phyloP scores from a whole-genome alignment of 192 early-diverging fungal genomes.

The Kappamyces sp. region DNA sequence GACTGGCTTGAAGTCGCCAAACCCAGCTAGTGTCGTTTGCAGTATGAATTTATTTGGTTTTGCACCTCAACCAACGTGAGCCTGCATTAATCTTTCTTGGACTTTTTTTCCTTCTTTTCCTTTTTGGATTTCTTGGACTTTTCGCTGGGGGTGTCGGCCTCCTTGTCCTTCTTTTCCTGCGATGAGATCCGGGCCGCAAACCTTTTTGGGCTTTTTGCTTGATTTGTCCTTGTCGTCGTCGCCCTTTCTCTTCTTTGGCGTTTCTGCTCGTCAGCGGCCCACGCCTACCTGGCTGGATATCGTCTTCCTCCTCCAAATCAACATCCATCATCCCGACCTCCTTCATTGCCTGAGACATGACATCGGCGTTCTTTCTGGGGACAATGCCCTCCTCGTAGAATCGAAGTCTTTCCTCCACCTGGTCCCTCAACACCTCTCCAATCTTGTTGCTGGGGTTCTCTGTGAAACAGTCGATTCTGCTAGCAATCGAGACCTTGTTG shows the following conservation, averaged over 20 bases:
- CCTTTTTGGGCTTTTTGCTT: constrained; percentile 29
- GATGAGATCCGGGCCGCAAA: neutral
- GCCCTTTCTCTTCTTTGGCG: constrained; percentile 36
- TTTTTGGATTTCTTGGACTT: constrained; percentile 36
- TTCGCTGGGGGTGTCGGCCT: constrained; percentile 23
- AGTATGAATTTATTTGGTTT: no score
- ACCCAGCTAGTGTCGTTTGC: no score
- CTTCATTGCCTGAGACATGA: constrained; percentile 70
- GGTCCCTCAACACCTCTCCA: constrained; percentile 85
- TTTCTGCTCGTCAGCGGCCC: constrained; percentile 43
- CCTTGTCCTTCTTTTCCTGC: constrained; percentile 39
- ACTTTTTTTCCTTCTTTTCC: constrained; percentile 26
- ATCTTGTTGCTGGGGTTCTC: constrained; percentile 80
- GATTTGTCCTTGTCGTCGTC: constrained; percentile 30
- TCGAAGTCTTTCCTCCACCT: constrained; percentile 92
- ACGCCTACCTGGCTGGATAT: constrained; percentile 37
- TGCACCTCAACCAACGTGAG: no score
- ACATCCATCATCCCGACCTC: constrained; percentile 56
- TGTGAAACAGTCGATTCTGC: constrained; percentile 93
- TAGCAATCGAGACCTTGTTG: constrained; percentile 97
- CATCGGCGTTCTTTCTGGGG: constrained; percentile 87
- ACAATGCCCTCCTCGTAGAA: constrained; percentile 90
- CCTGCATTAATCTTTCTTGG: no score
- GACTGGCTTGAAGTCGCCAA: no score
- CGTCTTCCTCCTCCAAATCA: constrained; percentile 57